These are phyloP conservation scores for Moricandia arvensis DNA, from an alignment of 345 rosid genomes.

Conservation along the genomic window DNA sequence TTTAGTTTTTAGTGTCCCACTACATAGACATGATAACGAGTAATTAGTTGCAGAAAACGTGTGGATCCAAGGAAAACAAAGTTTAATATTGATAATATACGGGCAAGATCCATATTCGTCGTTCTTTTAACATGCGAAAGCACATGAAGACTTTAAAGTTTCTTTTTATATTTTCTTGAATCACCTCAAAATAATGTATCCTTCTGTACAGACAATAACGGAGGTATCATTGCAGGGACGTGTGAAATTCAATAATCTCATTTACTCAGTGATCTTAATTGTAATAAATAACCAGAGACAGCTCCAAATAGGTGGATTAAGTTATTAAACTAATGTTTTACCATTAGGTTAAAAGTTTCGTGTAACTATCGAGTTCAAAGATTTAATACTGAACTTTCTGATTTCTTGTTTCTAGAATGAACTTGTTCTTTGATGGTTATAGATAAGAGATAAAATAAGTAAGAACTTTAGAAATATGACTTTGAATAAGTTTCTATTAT, in stretches of 20 bases:
- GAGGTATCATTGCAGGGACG: conserved; percentile 17
- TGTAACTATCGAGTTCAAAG: not conserved
- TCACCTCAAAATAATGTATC: conserved; percentile 8
- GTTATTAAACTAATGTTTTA: not conserved
- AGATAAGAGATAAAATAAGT: not conserved
- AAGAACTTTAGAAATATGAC: not conserved
- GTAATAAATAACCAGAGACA: too few species aligned
- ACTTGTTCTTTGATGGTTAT: not conserved
- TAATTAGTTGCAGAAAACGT: conserved; percentile 1
- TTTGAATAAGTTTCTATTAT: not conserved
- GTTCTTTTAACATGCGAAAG: conserved; percentile 13
- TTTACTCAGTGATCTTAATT: too few species aligned
- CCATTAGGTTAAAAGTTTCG: not conserved
- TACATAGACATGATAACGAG: not conserved
- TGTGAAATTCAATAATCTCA: conserved; percentile 13
- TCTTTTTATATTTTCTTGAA: conserved; percentile 5
- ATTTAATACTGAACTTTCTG: not conserved
- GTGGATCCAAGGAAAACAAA: not conserved
- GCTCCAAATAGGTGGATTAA: conserved; percentile 13
- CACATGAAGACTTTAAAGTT: not conserved
- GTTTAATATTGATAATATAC: not conserved
- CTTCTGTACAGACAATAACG: conserved; percentile 3
- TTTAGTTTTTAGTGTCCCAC: too few species aligned
- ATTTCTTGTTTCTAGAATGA: not conserved
- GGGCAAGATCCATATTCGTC: conserved; percentile 20